A percentile compares a stretch with the other conserved stretches of the same genome.
Evolutionary conservation across 441 rosid genomes (phyloP).

Genomic region (Gossypium davidsonii): DNA sequence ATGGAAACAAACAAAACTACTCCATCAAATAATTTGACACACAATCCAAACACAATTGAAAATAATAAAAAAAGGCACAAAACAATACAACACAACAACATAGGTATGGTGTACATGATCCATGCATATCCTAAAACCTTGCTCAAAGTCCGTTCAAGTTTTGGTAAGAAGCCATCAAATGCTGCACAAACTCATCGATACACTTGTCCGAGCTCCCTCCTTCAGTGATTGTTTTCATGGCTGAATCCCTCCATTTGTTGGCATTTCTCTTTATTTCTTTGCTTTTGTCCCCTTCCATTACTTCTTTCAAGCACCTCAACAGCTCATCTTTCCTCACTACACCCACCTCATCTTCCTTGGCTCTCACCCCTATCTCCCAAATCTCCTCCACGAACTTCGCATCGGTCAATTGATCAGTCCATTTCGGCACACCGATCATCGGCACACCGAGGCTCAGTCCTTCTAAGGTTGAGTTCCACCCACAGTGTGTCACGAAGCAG

Average conservation of each 20-base stretch:
- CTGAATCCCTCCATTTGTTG: conserved; percentile 46
- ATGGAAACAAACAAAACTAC: not conserved
- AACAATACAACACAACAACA: no score
- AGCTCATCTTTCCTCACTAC: conserved; percentile 47
- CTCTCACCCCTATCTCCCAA: conserved; percentile 53
- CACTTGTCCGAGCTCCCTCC: conserved; percentile 62
- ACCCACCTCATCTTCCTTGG: conserved; percentile 40
- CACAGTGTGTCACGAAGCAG: conserved; percentile 51
- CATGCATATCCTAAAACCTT: not conserved
- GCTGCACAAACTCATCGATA: conserved; percentile 37
- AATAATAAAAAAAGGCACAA: no score
- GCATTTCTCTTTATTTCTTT: conserved; percentile 39
- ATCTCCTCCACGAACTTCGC: conserved; percentile 47
- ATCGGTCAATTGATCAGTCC: conserved; percentile 50
- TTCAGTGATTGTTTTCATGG: conserved; percentile 42
- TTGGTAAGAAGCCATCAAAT: conserved; percentile 11
- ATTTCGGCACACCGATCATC: conserved; percentile 47
- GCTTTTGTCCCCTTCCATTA: conserved; percentile 52
- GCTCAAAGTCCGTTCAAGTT: not conserved
- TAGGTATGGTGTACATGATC: not conserved
- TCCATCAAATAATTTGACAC: not conserved
- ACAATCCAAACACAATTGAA: not conserved
- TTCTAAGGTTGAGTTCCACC: conserved; percentile 57
- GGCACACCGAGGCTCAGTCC: conserved; percentile 52
- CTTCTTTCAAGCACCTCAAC: conserved; percentile 46